Base-by-base conservation (phyloP, 139 green algal species). In the Haematococcus sp. region DNA sequence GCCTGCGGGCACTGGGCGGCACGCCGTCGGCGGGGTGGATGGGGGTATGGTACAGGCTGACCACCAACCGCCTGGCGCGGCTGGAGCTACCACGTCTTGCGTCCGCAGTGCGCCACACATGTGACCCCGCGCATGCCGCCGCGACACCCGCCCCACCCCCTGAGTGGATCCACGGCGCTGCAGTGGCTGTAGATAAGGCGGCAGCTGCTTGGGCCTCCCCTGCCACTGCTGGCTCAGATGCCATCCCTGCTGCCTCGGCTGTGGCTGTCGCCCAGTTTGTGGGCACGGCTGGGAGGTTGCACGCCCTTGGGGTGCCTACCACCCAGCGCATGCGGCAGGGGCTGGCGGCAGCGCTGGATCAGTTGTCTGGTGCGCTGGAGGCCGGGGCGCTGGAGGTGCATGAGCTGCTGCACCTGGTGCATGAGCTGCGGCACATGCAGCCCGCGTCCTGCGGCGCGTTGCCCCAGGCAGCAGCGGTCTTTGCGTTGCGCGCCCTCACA, bases 271-370 rank as follows among this genome's bases (percentile, higher is more conserved):
- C n/a, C 4, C 23, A n/a, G n/a, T 30, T 65, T 30, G 30, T 34
- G n/a, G 28, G 58, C 58, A 30, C 58, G n/a, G 25, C 25, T 33
- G 58, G 58, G n/a, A 28, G 30, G 58, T n/a, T 65, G 58, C 58
- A 65, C 25, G 58, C 58, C 23, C 58, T 65, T 2, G 58, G 58
- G 4, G 30, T 28, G 58, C 58, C 58, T 34, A 19, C 58, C n/a
- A 65, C n/a, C n/a, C 23, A 33, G 40, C 40, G 40, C 58, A 65
- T 30, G 23, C 58, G 28, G n/a, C 58, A 65, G 58, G 58, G 58
- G 58, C 58, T 49, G 40, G 40, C 40, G 11, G 40, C 7, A 7
- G 11, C 7, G 7, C 7, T 49, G 40, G 40, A 49, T 7, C 40
- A 49, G 11, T 7, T 49, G 40, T 49, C 40, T 49, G 7, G 40